Percentiles rank a stretch among this genome's conserved stretches.
Evolutionary conservation across 2,329 filamentous ascomycete species (phyloP).

Genomic region (Tolypocladium tropicale): DNA sequence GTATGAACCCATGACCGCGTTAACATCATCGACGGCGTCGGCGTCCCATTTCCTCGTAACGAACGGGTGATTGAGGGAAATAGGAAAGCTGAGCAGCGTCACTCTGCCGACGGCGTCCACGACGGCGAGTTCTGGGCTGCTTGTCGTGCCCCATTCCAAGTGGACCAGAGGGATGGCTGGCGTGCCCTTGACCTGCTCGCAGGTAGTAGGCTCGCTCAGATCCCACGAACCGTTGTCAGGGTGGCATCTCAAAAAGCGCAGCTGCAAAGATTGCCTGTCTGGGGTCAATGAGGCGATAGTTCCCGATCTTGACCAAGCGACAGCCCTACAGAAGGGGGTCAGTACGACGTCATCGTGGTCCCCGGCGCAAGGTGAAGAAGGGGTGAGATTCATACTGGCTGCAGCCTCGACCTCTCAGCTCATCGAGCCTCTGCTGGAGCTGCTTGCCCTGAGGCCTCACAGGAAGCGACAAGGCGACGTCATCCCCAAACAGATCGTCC

Average conservation of each 20-base stretch:
- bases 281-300: conserved; percentile 72
- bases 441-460: conserved; percentile 41
- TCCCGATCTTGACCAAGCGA: conserved; percentile 82
- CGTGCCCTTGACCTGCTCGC: conserved; percentile 50
- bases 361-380: background rate
- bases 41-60: conserved; percentile 49
- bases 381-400: conserved; percentile 54
- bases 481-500: conserved; percentile 68
- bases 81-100: conserved; percentile 60
- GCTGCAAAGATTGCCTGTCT: conserved; percentile 59
- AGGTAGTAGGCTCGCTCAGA: conserved; percentile 59
- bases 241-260: conserved; percentile 62
- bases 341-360: background rate
- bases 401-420: conserved; percentile 65
- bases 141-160: conserved; percentile 66
- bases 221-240: conserved; percentile 63
- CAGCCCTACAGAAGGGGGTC: conserved; percentile 41
- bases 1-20: conserved; percentile 70
- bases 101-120: conserved; percentile 73
- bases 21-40: conserved; percentile 65
- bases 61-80: conserved; percentile 63
- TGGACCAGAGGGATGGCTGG: conserved; percentile 63
- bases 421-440: conserved; percentile 63
- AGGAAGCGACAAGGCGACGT: conserved; percentile 46
- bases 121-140: conserved; percentile 70